These are phyloP conservation scores for Onygenales sp. DNA, from an alignment of 2,329 filamentous ascomycete species.

Conservation along the genomic window DNA sequence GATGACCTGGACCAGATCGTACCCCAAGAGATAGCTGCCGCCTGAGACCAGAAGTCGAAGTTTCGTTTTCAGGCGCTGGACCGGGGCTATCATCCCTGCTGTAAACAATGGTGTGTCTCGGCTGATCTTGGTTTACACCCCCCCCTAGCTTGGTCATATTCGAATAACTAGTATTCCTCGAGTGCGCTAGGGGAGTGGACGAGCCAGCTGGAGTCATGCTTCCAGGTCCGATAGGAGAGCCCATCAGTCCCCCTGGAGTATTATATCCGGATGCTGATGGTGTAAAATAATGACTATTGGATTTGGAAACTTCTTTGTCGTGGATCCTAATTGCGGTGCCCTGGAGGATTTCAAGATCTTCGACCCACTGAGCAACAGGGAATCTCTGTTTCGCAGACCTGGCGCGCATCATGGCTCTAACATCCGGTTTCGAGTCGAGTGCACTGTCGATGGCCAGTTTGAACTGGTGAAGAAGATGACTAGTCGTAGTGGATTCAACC, in stretches of 20 bases:
- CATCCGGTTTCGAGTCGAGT: conserved; percentile 46
- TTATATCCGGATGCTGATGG: background rate
- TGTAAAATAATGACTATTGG: background rate
- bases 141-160: background rate
- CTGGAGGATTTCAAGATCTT: conserved; percentile 55
- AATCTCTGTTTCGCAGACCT: conserved; percentile 57
- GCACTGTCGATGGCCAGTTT: conserved; percentile 54
- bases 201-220: background rate
- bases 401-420: conserved; percentile 54
- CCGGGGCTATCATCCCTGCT: conserved; percentile 28
- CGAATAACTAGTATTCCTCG: background rate
- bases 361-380: conserved; percentile 58
- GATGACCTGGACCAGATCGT: conserved; percentile 30
- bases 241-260: background rate
- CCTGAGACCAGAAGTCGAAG: conserved; percentile 23
- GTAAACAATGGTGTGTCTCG: background rate
- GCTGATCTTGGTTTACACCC: background rate
- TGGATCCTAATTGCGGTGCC: conserved; percentile 50
- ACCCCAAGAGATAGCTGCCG: conserved; percentile 31
- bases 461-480: conserved; percentile 56
- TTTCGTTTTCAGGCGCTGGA: conserved; percentile 12
- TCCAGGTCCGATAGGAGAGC: conserved; percentile 1
- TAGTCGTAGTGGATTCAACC: conserved; percentile 54
- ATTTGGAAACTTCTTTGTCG: conserved; percentile 29
- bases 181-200: background rate